A percentile compares a stretch with the other conserved stretches of the same genome.
These are phyloP conservation scores for Vanderwaltozyma verrucispora DNA, from an alignment of 805 yeast species.

Conservation along the genomic window DNA sequence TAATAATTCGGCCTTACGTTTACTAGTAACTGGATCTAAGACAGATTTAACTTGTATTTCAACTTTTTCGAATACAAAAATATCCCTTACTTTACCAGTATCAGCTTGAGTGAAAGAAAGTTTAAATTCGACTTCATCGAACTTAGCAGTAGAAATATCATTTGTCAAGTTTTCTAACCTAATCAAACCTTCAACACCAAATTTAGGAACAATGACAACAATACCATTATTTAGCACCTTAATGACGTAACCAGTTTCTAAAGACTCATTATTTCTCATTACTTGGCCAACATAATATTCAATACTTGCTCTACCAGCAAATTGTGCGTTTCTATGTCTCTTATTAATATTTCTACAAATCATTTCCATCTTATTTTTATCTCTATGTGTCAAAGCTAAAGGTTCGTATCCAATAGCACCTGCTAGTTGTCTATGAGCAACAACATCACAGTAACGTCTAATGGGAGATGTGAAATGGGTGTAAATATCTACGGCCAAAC, in stretches of 20 bases:
- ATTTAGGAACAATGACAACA: constrained; percentile 88
- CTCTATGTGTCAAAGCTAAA: constrained; percentile 71
- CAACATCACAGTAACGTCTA: constrained; percentile 95
- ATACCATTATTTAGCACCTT: constrained; percentile 91
- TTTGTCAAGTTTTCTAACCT: constrained; percentile 64
- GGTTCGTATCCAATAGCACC: constrained; percentile 96
- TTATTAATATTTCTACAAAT: constrained; percentile 83
- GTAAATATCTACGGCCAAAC: constrained; percentile 93
- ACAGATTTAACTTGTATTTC: constrained; percentile 72
- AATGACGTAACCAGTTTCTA: constrained; percentile 83
- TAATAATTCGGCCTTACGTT: constrained; percentile 76
- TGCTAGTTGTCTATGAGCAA: constrained; percentile 94
- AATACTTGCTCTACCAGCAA: constrained; percentile 96
- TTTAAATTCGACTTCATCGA: constrained; percentile 69
- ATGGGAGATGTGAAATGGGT: constrained; percentile 99
- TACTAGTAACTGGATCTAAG: constrained; percentile 80
- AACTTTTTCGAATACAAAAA: constrained; percentile 77
- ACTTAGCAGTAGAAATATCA: constrained; percentile 50
- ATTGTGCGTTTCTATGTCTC: constrained; percentile 95
- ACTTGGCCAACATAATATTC: constrained; percentile 98
- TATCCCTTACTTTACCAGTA: constrained; percentile 35
- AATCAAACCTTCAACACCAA: constrained; percentile 91
- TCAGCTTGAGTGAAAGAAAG: constrained; percentile 44
- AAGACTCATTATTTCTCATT: constrained; percentile 70
- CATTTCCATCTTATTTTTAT: constrained; percentile 79